Percentiles rank a stretch among this genome's conserved stretches.
These are phyloP conservation scores for Naganishia antarctica DNA, from an alignment of 768 basidiomycete species.

Conservation along the genomic window DNA sequence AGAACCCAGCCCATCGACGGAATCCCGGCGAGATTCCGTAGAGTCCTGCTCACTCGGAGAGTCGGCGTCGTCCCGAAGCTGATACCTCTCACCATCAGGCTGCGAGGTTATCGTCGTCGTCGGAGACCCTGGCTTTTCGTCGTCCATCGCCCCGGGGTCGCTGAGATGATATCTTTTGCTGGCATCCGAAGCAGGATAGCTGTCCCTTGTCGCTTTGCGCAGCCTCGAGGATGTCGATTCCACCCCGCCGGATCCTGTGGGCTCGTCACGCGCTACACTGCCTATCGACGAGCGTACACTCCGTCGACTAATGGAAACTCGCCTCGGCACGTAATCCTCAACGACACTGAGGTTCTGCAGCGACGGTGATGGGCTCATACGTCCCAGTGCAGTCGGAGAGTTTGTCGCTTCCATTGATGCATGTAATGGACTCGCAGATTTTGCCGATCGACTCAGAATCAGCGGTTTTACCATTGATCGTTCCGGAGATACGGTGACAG, in stretches of 20 bases:
- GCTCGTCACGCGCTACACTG: neutral
- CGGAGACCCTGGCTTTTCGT: neutral
- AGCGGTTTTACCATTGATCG: slow-evolving; percentile 12
- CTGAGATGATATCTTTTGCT: slow-evolving; percentile 5
- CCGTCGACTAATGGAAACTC: slow-evolving; percentile 14
- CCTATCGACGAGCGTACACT: slow-evolving; percentile 18
- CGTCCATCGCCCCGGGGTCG: slow-evolving; percentile 1
- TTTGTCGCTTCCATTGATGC: neutral
- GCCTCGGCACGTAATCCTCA: slow-evolving; percentile 18
- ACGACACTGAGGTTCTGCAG: slow-evolving; percentile 15
- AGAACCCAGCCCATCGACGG: neutral
- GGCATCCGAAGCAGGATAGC: neutral
- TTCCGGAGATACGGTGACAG: slow-evolving; percentile 2
- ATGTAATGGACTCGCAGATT: slow-evolving; percentile 16
- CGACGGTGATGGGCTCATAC: slow-evolving; percentile 11
- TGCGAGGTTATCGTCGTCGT: neutral
- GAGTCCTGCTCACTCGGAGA: neutral
- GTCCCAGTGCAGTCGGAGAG: neutral
- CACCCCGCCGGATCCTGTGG: neutral
- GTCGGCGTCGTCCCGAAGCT: slow-evolving; percentile 3
- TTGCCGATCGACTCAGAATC: slow-evolving; percentile 12
- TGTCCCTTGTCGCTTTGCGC: slow-evolving; percentile 9
- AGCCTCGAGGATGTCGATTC: slow-evolving; percentile 3
- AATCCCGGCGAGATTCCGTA: neutral
- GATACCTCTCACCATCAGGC: slow-evolving; percentile 1